Evolutionary conservation across 352 stramenopile genomes (phyloP).

Genomic region (Phytophthora ohioensis): DNA sequence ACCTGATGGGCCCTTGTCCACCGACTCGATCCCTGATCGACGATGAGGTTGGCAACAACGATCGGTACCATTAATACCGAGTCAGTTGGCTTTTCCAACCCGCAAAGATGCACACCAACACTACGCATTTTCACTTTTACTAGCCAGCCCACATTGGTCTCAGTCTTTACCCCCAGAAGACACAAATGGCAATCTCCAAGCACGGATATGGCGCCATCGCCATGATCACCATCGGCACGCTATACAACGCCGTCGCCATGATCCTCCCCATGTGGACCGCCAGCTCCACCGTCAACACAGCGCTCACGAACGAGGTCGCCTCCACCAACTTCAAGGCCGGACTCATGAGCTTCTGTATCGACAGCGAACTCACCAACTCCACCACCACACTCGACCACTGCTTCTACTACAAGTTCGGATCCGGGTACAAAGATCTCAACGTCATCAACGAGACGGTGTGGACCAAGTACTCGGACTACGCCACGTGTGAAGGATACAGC

Average conservation of each 20-base stretch:
- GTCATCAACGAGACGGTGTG: constrained; percentile 39
- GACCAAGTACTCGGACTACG: constrained; percentile 53
- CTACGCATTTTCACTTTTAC: too few relatives aligned
- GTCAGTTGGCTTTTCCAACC: too few relatives aligned
- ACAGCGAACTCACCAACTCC: constrained; percentile 52
- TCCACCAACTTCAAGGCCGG: constrained; percentile 31
- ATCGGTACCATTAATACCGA: too few relatives aligned
- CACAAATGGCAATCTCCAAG: constrained; percentile 18
- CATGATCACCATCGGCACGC: constrained; percentile 22
- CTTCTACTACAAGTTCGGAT: constrained; percentile 70
- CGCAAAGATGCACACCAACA: too few relatives aligned
- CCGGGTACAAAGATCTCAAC: constrained; percentile 51
- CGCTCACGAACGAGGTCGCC: constrained; percentile 3
- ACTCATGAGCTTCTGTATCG: constrained; percentile 45
- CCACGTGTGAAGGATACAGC: constrained; percentile 62
- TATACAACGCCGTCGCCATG: constrained; percentile 30
- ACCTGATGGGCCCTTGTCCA: too few relatives aligned
- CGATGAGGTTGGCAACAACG: too few relatives aligned
- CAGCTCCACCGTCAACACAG: constrained; percentile 26
- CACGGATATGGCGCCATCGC: constrained; percentile 24
- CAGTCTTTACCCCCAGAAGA: too few relatives aligned
- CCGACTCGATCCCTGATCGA: too few relatives aligned
- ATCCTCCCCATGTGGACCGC: constrained; percentile 29
- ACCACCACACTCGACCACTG: constrained; percentile 59
- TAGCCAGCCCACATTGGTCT: too few relatives aligned